Evolutionary conservation across 176 grass and related monocot genomes (phyloP), one percentile per base, ranked within the genome.

Genomic region (Lolium rigidum): DNA sequence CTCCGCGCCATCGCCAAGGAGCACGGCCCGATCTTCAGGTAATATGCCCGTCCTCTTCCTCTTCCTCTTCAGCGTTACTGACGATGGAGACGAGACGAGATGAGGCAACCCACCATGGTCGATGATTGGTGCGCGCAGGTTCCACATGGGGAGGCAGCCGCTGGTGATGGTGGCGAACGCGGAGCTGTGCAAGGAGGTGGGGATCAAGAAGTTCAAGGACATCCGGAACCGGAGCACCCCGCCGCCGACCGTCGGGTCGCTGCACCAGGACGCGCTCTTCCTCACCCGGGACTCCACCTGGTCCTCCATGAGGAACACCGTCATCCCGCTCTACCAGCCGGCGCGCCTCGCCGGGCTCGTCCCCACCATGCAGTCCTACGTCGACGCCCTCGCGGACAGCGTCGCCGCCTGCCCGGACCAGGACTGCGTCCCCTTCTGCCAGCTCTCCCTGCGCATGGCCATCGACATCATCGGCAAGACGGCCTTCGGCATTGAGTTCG

Each of bases 181-280:
- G 60, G 94, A 99, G 52, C 77, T 96, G 66, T 96, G 97, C 92
- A 99, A 91, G 79, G 92, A 94, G 70, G 97, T 96, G 17, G 92
- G 97, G 21, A 96, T 96, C 68, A 99, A 96, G 65, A 99, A 96
- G 78, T 99, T 99, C 82, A 99, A 96, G 87, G 68, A 91, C 66
- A 94, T 96, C 74, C 93, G 81, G 58, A 99, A 99, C 48, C 81
- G 97, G 88, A 99, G 94, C 89, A 93, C 82, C 62, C 94, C 86
- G 3, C 85, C 94, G 11, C 97, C 97, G 0, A 84, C 83, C 2
- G 63, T 89, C 5, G 94, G 94, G 44, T 93, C 92, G 52, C 84
- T 99, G 69, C 92, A 94, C 80, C 94, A 96, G 57, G 92, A 99
- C 51, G 92, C 92, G 21, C 97, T 99, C 66, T 99, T 99, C 80